Conservation (phyloP, 2,329 filamentous ascomycete genomes). For the Aspergillus sp. region DNA sequence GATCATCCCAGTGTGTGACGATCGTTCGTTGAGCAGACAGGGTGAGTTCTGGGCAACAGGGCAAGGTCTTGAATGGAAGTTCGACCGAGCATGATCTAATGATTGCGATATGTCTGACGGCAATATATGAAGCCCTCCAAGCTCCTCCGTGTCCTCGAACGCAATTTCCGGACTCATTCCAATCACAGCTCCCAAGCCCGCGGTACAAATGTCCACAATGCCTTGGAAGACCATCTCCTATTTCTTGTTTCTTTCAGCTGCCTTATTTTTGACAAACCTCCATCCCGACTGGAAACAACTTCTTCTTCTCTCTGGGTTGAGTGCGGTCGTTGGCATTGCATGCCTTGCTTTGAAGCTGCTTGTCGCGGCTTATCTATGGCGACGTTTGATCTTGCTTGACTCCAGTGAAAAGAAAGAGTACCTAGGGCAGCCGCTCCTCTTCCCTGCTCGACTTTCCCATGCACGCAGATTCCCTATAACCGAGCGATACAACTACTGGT, state of each 20-base stretch:
- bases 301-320: neutral
- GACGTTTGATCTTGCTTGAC: neutral
- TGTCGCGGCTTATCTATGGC: neutral
- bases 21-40: too few species aligned
- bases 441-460: conserved; percentile 12
- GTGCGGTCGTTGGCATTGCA: neutral
- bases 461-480: conserved; percentile 10
- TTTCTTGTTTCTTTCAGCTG: neutral
- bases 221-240: neutral
- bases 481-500: conserved; percentile 14
- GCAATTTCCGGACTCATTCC: too few species aligned
- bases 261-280: neutral
- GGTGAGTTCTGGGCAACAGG: too few species aligned
- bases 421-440: conserved; percentile 9
- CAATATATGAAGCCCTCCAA: too few species aligned
- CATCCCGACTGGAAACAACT: neutral
- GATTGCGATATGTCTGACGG: too few species aligned
- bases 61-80: too few species aligned
- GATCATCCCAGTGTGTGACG: too few species aligned
- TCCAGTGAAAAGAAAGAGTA: neutral
- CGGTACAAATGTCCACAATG: neutral
- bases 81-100: too few species aligned
- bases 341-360: neutral
- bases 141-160: too few species aligned
- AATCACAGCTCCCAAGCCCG: neutral